Percentiles rank a stretch among this genome's conserved stretches.
Conservation (phyloP, 2,329 filamentous ascomycete species). For the Xylaria sp. region DNA sequence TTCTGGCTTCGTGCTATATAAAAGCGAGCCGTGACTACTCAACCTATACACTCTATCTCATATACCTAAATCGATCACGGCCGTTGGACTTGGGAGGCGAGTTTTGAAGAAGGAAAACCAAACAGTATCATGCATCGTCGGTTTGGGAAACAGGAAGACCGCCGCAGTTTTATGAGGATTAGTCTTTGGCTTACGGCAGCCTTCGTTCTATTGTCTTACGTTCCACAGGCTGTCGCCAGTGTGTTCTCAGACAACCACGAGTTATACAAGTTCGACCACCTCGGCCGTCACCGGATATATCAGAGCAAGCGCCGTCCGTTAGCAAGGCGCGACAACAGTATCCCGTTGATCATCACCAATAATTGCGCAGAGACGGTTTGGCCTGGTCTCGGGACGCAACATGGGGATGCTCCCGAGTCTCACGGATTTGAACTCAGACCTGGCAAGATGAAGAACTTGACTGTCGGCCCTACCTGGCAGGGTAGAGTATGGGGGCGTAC, state of each 20-base stretch:
- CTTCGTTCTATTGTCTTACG: slow-evolving; percentile 22
- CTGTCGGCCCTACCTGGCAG: slow-evolving; percentile 75
- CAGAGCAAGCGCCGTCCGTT: slow-evolving; percentile 29
- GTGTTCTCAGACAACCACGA: slow-evolving; percentile 38
- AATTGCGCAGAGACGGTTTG: slow-evolving; percentile 72
- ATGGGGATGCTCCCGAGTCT: slow-evolving; percentile 66
- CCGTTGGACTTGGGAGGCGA: slow-evolving; percentile 1
- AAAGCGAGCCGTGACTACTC: neutral
- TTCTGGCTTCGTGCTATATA: neutral
- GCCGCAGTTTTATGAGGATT: slow-evolving; percentile 1
- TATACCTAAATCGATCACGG: neutral
- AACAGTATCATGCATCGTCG: slow-evolving; percentile 19
- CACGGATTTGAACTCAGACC: slow-evolving; percentile 69
- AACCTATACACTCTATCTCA: neutral
- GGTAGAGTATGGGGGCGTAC: slow-evolving; percentile 82
- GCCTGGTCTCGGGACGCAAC: slow-evolving; percentile 75
- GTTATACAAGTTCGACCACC: slow-evolving; percentile 36
- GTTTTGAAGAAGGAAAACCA: slow-evolving; percentile 2
- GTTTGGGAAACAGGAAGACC: neutral
- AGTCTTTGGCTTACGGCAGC: slow-evolving; percentile 6
- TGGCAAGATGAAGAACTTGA: slow-evolving; percentile 61
- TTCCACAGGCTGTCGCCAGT: slow-evolving; percentile 22
- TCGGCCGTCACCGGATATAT: slow-evolving; percentile 24
- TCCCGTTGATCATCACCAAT: slow-evolving; percentile 72
- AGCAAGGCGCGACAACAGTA: slow-evolving; percentile 35